Evolutionary conservation across 2,329 filamentous ascomycete species (phyloP).

Genomic region (Lasiodiplodia citricola): DNA sequence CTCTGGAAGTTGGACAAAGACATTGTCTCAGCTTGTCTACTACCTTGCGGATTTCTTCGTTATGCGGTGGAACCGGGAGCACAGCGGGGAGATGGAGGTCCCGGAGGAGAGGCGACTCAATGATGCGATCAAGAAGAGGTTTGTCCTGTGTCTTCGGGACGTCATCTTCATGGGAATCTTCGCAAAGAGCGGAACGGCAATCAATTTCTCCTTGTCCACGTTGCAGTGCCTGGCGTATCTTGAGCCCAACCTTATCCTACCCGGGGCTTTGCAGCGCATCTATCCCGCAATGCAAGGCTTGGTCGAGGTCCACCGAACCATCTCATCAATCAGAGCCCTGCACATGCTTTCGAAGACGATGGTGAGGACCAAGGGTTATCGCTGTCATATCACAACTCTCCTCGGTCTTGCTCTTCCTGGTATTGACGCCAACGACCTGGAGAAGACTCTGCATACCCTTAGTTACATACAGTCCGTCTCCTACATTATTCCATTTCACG

Average conservation of each 20-base stretch:
- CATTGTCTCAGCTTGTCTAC: constrained; percentile 86
- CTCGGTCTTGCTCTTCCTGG: constrained; percentile 92
- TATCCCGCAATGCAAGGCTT: constrained; percentile 96
- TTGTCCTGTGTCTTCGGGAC: constrained; percentile 86
- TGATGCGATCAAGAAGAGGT: constrained; percentile 80
- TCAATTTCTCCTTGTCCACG: constrained; percentile 89
- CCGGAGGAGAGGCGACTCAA: constrained; percentile 80
- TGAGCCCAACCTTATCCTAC: constrained; percentile 88
- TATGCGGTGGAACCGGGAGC: constrained; percentile 95
- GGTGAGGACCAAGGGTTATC: constrained; percentile 91
- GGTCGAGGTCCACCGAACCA: constrained; percentile 95
- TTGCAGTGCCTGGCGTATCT: constrained; percentile 88
- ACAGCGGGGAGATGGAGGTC: constrained; percentile 87
- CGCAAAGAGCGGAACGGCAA: constrained; percentile 89
- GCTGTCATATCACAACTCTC: constrained; percentile 92
- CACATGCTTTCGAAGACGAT: constrained; percentile 93
- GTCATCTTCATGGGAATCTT: constrained; percentile 99
- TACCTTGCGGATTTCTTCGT: constrained; percentile 96
- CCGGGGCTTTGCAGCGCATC: constrained; percentile 91
- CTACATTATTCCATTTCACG: constrained; percentile 92
- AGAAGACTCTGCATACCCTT: constrained; percentile 93
- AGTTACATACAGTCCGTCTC: constrained; percentile 95
- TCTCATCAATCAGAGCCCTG: constrained; percentile 87
- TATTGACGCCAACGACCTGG: constrained; percentile 96
- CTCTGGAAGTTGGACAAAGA: constrained; percentile 87